phyloP scores from a whole-genome alignment of 176 grass and related monocot genomes.

The Oryza australiensis region DNA sequence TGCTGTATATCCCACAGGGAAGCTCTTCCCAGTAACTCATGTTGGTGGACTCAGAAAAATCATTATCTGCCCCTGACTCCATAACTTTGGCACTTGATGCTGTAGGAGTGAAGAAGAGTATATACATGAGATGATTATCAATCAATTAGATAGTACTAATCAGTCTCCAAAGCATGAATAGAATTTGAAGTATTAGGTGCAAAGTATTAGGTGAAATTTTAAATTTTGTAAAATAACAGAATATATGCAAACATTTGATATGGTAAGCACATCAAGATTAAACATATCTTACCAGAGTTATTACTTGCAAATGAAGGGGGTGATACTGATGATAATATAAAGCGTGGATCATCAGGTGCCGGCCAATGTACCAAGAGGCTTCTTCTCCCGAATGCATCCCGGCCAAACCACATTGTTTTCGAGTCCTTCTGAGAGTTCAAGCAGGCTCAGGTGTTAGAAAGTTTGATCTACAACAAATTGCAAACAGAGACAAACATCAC shows the following conservation, averaged over 20 bases:
- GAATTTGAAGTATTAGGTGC: conserved; percentile 8
- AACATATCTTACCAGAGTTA: conserved; percentile 44
- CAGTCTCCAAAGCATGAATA: background rate
- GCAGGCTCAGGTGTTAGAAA: conserved; percentile 16
- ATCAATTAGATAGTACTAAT: conserved; percentile 3
- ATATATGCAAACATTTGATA: conserved; percentile 6
- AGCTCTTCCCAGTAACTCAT: conserved; percentile 80
- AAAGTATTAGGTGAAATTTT: background rate
- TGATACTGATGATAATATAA: conserved; percentile 81
- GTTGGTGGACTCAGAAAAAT: conserved; percentile 34
- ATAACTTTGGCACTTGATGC: conserved; percentile 34
- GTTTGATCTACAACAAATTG: background rate
- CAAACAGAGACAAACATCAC: background rate
- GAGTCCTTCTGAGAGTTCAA: conserved; percentile 56
- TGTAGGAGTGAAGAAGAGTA: conserved; percentile 30
- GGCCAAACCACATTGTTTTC: conserved; percentile 73
- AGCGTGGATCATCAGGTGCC: conserved; percentile 59
- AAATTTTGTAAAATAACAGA: background rate
- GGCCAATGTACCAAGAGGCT: conserved; percentile 94
- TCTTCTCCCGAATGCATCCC: conserved; percentile 87
- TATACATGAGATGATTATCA: conserved; percentile 25
- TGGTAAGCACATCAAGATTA: background rate
- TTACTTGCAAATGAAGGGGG: conserved; percentile 42
- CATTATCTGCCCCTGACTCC: conserved; percentile 32
- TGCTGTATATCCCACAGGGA: conserved; percentile 79